Base-by-base conservation (phyloP, 495 filamentous ascomycete genomes). In the Aspergillus hancockii region DNA sequence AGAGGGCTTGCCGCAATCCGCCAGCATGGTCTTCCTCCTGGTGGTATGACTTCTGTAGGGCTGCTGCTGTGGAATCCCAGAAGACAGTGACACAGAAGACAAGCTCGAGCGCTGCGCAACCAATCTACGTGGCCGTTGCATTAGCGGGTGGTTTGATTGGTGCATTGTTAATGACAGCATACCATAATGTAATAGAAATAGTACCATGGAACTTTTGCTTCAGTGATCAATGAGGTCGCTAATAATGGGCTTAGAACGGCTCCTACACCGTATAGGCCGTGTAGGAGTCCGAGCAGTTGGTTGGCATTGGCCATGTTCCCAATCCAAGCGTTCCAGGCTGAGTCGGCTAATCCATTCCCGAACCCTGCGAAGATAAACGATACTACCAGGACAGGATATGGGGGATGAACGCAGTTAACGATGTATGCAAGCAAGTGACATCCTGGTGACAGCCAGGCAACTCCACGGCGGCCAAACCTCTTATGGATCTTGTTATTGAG, bases 391-490 rank as follows among this genome's bases (percentile, higher is more conserved):
- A 82, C 83, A 3, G 83, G 83, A 54, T 82, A 88, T 0, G 82
- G 83, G 2, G 85, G 85, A 58, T 87, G 85, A 0, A 81, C 38
- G 34, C 75, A 71, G 59, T 84, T 82, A 63, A 88, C 72, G 43
- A 84, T 69, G 60, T 85, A 87, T 21, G 88, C 81, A 9, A 89
- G 63, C 9, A 93, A 61, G 58, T 89, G 86, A 66, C 81, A 87
- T 1, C 71, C 56, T 0, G 90, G 88, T 1, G 74, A 84, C 12
- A 93, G 72, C 49, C 90, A 54, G 25, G 90, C 90, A 2, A 93
- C 81, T n/a, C 91, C 91, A 0, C 85, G 85, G 54, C 92, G 90
- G 9, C 91, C 91, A 53, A 87, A 73, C 28, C 70, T 69, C 38
- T 76, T 66, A 64, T 88, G 85, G 54, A 88, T 74, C 6, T 69